Conservation (phyloP, 257 asterid genomes). For the Salvia miltiorrhiza region DNA sequence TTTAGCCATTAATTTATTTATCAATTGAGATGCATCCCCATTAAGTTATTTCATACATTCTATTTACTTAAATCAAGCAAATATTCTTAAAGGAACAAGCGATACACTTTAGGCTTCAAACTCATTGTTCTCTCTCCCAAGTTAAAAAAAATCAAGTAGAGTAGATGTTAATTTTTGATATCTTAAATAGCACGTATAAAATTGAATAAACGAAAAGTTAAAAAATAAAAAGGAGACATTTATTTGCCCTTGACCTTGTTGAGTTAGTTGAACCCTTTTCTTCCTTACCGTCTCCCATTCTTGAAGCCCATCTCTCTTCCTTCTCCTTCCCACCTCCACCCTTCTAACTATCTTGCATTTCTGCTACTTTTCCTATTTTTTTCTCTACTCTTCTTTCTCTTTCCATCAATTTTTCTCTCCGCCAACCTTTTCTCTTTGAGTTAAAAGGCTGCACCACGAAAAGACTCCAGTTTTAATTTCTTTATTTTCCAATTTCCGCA, state of each 20-base stretch:
- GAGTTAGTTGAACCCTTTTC: constrained; percentile 33
- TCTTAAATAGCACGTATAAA: neutral
- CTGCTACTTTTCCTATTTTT: constrained; percentile 12
- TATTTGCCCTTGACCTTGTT: constrained; percentile 14
- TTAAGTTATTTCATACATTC: too few relatives aligned
- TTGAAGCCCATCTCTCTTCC: constrained; percentile 1
- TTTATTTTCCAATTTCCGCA: neutral
- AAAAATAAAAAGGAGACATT: constrained; percentile 1
- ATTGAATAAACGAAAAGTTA: neutral
- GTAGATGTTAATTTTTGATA: neutral
- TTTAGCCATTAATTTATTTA: too few relatives aligned
- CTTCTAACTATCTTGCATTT: constrained; percentile 18
- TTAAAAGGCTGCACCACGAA: neutral
- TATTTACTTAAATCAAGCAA: too few relatives aligned
- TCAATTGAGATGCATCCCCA: too few relatives aligned
- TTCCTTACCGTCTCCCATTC: constrained; percentile 19
- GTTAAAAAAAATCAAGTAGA: neutral
- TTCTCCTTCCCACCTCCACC: constrained; percentile 22
- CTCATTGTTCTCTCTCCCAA: too few relatives aligned
- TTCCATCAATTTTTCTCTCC: neutral
- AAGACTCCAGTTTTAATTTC: neutral
- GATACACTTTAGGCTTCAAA: too few relatives aligned
- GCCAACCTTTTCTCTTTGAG: neutral
- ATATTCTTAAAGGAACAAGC: too few relatives aligned
- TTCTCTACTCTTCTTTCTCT: constrained; percentile 16